Conservation (phyloP, 768 basidiomycete genomes). For the Suillus subluteus region DNA sequence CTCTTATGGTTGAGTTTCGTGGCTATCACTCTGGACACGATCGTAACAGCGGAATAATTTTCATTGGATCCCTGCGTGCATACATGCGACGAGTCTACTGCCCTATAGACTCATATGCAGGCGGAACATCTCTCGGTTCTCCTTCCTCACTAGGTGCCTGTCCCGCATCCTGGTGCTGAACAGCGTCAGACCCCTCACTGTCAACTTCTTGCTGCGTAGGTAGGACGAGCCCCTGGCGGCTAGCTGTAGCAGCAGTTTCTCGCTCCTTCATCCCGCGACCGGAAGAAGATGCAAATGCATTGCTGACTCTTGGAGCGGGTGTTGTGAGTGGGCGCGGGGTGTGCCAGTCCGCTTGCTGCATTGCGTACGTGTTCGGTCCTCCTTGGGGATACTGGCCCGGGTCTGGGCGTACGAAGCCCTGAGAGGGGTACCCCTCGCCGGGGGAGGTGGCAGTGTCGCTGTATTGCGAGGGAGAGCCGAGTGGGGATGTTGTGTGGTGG, state of each 20-base stretch:
- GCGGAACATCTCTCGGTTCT: neutral
- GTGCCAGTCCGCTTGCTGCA: slow-evolving; percentile 25
- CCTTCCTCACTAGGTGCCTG: too few species aligned
- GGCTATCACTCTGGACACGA: too few species aligned
- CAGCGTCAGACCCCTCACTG: neutral
- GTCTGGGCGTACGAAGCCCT: slow-evolving; percentile 1
- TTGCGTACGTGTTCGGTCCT: slow-evolving; percentile 15
- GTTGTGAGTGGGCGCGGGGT: slow-evolving; percentile 21
- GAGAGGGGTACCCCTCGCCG: slow-evolving; percentile 15
- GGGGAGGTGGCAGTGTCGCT: slow-evolving; percentile 13
- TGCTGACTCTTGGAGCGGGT: slow-evolving; percentile 15
- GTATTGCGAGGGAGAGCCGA: slow-evolving; percentile 16
- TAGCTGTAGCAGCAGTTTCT: neutral
- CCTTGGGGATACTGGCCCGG: neutral
- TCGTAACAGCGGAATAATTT: too few species aligned
- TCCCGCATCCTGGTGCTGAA: neutral
- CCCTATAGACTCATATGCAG: neutral
- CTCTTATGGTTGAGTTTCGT: too few species aligned
- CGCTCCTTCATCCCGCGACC: neutral
- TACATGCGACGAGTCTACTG: neutral
- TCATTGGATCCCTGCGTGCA: neutral
- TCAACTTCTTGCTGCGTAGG: neutral
- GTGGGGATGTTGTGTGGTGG: neutral
- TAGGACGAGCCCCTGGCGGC: neutral
- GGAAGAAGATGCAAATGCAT: neutral